These are phyloP conservation scores for Claviceps pazoutovae DNA, from an alignment of 2,329 filamentous ascomycete species.

Conservation along the genomic window DNA sequence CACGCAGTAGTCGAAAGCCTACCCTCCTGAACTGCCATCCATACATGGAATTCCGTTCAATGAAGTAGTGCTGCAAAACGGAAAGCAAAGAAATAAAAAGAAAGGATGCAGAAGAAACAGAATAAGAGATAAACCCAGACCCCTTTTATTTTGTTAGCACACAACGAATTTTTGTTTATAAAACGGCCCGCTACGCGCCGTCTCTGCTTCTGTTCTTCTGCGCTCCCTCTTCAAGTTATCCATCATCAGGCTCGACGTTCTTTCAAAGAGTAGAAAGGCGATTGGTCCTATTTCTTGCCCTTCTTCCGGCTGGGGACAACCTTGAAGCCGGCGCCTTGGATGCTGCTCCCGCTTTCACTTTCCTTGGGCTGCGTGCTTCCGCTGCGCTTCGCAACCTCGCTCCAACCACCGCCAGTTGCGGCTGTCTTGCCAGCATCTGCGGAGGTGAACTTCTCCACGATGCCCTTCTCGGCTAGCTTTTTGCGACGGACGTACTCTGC, in stretches of 20 bases:
- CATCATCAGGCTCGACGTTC: constrained; percentile 4
- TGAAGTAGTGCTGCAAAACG: too few relatives aligned
- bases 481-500: constrained; percentile 90
- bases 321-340: constrained; percentile 57
- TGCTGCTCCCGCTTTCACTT: constrained; percentile 21
- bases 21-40: too few relatives aligned
- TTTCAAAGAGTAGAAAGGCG: constrained; percentile 7
- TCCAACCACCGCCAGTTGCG: constrained; percentile 62
- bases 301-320: constrained; percentile 90
- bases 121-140: not conserved
- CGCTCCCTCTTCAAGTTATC: too few relatives aligned
- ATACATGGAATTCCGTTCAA: too few relatives aligned
- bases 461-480: constrained; percentile 83
- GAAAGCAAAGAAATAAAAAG: not conserved
- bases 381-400: constrained; percentile 92
- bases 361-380: constrained; percentile 29
- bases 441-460: constrained; percentile 60
- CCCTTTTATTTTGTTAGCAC: too few relatives aligned
- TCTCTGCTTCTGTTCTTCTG: not conserved
- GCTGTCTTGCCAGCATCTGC: constrained; percentile 32
- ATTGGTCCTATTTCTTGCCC: constrained; percentile 49
- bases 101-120: not conserved
- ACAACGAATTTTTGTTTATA: too few relatives aligned
- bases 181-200: too few relatives aligned
- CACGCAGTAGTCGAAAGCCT: too few relatives aligned